These are phyloP conservation scores for Colletotrichum camelliae DNA, from an alignment of 2,329 filamentous ascomycete genomes.

Conservation along the genomic window DNA sequence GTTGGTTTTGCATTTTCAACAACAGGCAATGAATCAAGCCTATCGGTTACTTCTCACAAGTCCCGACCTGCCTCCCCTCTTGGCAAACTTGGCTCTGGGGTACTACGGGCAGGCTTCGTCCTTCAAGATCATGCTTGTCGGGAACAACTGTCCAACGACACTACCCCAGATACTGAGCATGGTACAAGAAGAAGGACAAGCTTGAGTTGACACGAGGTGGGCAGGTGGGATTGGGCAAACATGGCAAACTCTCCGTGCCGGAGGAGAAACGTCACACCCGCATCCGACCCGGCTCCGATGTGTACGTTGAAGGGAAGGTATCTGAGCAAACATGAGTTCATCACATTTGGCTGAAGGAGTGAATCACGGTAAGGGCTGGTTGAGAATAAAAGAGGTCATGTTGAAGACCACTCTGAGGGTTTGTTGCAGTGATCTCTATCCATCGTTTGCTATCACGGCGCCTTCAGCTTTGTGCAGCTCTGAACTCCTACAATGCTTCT, in stretches of 20 bases:
- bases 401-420: not conserved
- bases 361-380: not conserved
- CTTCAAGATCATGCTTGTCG: not conserved
- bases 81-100: not conserved
- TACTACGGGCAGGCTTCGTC: not conserved
- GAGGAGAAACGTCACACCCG: constrained; percentile 1
- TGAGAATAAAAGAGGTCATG: not conserved
- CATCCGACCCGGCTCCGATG: not conserved
- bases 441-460: not conserved
- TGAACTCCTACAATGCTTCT: not conserved
- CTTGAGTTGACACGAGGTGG: not conserved
- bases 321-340: not conserved
- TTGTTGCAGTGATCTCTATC: not conserved
- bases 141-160: not conserved
- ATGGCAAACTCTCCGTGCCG: not conserved
- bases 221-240: not conserved
- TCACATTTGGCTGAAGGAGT: not conserved
- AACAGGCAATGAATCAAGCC: not conserved
- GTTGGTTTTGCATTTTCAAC: not conserved
- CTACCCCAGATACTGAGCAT: not conserved
- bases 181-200: not conserved
- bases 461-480: not conserved
- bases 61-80: not conserved
- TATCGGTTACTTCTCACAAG: not conserved
- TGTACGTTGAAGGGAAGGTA: not conserved